A percentile compares a stretch with the other conserved stretches of the same genome.
Evolutionary conservation across 2,329 filamentous ascomycete species (phyloP).

Genomic region (Colletotrichum sojae): DNA sequence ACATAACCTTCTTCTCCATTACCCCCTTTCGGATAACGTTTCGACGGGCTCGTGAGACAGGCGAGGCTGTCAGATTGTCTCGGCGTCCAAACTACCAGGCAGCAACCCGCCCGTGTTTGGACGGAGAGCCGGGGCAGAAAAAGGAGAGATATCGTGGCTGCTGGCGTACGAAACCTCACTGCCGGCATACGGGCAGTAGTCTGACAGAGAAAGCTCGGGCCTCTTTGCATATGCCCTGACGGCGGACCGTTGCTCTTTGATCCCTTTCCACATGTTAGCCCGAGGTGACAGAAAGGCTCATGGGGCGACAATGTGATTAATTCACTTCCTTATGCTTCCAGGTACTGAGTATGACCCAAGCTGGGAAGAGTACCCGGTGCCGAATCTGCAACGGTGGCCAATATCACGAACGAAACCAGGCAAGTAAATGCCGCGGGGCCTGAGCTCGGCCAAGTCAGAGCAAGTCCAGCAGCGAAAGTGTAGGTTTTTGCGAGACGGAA

Average conservation of each 20-base stretch:
- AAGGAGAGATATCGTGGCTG: background rate
- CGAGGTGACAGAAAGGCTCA: no score
- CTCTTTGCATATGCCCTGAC: conserved; percentile 20
- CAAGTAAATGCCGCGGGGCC: background rate
- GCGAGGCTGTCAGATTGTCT: conserved; percentile 33
- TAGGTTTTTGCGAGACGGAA: no score
- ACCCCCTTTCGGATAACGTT: background rate
- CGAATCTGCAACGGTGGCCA: background rate
- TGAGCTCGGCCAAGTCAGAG: background rate
- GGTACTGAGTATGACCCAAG: background rate
- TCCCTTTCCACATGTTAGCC: conserved; percentile 18
- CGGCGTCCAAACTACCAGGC: conserved; percentile 27
- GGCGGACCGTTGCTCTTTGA: conserved; percentile 11
- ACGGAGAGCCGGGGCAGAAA: background rate
- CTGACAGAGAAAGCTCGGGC: conserved; percentile 23
- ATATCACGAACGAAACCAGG: background rate
- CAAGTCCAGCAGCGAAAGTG: no score
- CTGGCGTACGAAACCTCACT: no score
- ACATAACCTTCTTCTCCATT: no score
- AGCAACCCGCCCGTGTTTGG: conserved; percentile 21
- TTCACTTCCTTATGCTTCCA: background rate
- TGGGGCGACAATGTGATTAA: no score
- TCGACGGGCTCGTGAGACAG: conserved; percentile 9
- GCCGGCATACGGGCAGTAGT: background rate
- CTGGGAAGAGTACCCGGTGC: background rate